A percentile compares a stretch with the other conserved stretches of the same genome.
Evolutionary conservation across 306 rosid species (phyloP).

Genomic region (Prunus kanzakura): DNA sequence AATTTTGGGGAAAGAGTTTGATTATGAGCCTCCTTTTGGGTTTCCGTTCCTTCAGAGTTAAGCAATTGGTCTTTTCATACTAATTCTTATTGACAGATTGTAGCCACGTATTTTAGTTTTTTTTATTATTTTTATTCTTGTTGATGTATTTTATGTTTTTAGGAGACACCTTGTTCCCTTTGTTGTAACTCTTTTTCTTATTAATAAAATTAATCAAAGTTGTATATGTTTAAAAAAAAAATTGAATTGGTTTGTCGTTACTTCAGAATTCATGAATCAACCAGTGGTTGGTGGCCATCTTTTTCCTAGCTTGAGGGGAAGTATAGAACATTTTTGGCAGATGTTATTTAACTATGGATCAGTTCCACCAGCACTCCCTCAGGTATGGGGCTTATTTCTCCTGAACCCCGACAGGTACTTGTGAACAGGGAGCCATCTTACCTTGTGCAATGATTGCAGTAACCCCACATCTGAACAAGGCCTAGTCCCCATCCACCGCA

Average conservation of each 20-base stretch:
- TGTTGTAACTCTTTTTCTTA: background rate
- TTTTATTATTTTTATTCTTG: background rate
- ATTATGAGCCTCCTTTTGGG: background rate
- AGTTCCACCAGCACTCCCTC: background rate
- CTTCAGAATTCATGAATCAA: background rate
- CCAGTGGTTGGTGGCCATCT: background rate
- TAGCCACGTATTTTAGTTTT: background rate
- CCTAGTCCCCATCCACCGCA: slow-evolving; percentile 94
- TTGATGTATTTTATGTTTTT: background rate
- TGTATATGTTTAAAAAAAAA: background rate
- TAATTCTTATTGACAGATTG: background rate
- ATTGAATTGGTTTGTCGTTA: background rate
- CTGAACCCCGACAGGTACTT: background rate
- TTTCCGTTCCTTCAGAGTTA: background rate
- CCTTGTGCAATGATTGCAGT: slow-evolving; percentile 95
- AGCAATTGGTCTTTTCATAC: background rate
- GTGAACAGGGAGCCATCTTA: slow-evolving; percentile 28
- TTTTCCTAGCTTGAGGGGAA: background rate
- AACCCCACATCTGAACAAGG: slow-evolving; percentile 87
- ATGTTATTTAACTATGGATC: background rate
- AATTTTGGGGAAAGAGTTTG: background rate
- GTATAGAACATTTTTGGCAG: background rate
- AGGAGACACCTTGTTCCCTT: background rate
- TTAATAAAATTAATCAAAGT: background rate
- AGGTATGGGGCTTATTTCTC: background rate